Evolutionary conservation across 148 eudicot genomes (phyloP).

Genomic region (Cornus controversa): DNA sequence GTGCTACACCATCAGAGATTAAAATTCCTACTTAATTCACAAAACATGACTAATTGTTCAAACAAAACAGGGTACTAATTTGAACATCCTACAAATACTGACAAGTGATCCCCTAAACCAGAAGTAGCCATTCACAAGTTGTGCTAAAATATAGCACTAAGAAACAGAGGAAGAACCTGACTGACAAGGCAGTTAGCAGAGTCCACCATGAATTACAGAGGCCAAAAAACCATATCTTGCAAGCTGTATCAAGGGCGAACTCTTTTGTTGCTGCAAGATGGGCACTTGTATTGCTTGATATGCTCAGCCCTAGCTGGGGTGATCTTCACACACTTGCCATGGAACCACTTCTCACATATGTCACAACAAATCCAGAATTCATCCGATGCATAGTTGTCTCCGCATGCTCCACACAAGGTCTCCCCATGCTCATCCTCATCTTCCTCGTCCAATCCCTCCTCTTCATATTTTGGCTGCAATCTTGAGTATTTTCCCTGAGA

Average conservation of each 20-base stretch:
- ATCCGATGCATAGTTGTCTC: slow-evolving; percentile 67
- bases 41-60: no score
- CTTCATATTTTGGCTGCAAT: slow-evolving; percentile 46
- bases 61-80: slow-evolving; percentile 2
- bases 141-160: not conserved
- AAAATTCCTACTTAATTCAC: no score
- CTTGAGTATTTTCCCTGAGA: slow-evolving; percentile 56
- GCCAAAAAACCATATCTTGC: not conserved
- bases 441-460: slow-evolving; percentile 62
- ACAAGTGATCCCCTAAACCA: slow-evolving; percentile 10
- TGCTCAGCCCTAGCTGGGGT: slow-evolving; percentile 91
- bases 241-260: slow-evolving; percentile 53
- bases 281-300: slow-evolving; percentile 97
- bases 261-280: slow-evolving; percentile 87
- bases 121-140: slow-evolving; percentile 10
- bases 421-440: slow-evolving; percentile 85
- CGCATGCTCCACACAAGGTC: slow-evolving; percentile 84
- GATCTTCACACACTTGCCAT: slow-evolving; percentile 92
- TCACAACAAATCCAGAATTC: slow-evolving; percentile 97
- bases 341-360: slow-evolving; percentile 89
- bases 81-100: not conserved
- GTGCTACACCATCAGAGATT: no score
- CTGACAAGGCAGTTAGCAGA: not conserved
- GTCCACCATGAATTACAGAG: not conserved
- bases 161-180: slow-evolving; percentile 3